phyloP scores from a whole-genome alignment of 768 basidiomycete species.

The Boletus insuetus region DNA sequence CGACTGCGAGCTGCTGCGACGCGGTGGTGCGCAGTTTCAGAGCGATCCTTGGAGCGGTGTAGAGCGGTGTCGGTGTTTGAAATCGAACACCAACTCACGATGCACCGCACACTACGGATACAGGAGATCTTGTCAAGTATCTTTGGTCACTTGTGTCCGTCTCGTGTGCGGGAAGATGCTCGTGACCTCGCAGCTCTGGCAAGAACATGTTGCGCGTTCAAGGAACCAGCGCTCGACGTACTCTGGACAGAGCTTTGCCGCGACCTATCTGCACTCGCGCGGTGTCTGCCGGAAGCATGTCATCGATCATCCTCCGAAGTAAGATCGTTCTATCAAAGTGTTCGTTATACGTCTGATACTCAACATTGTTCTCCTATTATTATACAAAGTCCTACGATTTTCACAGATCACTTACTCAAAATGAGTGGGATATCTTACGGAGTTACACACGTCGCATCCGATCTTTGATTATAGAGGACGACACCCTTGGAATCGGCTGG shows the following conservation, averaged over 20 bases:
- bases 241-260: background rate
- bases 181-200: conserved; percentile 14
- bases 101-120: conserved; percentile 5
- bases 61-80: too few species aligned
- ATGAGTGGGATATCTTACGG: background rate
- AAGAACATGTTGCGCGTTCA: conserved; percentile 15
- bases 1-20: too few species aligned
- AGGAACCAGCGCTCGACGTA: conserved; percentile 18
- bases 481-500: background rate
- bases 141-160: conserved; percentile 5
- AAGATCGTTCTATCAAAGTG: background rate
- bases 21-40: too few species aligned
- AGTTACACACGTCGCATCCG: background rate
- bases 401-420: background rate
- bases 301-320: background rate
- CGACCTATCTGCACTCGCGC: background rate
- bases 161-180: background rate
- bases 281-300: background rate
- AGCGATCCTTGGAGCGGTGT: too few species aligned
- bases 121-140: conserved; percentile 12
- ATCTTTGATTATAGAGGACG: background rate
- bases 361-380: too few species aligned
- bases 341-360: background rate
- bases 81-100: background rate
- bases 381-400: background rate